These are phyloP conservation scores for Suhomyces maxii DNA, from an alignment of 1,139 yeast species.

Conservation along the genomic window DNA sequence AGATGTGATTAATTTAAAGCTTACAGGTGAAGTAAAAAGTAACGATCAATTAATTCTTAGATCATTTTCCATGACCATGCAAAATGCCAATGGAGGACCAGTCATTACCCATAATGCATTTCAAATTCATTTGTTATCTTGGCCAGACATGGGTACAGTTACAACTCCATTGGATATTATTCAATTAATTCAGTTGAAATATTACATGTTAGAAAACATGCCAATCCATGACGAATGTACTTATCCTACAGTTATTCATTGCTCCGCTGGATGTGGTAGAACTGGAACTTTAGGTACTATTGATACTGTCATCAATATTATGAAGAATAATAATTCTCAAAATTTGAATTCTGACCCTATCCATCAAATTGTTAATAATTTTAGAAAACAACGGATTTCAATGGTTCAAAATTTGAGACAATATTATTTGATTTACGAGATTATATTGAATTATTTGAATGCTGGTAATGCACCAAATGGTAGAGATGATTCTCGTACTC, in stretches of 20 bases:
- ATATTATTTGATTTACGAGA: constrained; percentile 69
- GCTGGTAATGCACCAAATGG: constrained; percentile 10
- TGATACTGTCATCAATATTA: constrained; percentile 59
- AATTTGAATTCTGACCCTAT: constrained; percentile 40
- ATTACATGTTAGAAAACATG: constrained; percentile 24
- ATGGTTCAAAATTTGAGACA: constrained; percentile 85
- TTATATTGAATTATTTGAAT: constrained; percentile 26
- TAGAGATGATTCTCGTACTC: constrained; percentile 2
- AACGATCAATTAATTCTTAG: constrained; percentile 32
- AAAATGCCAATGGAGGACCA: constrained; percentile 14
- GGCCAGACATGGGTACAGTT: constrained; percentile 56
- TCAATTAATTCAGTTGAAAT: constrained; percentile 41
- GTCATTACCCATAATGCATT: constrained; percentile 30
- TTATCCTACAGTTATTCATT: constrained; percentile 66
- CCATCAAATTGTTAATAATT: constrained; percentile 53
- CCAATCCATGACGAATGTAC: constrained; percentile 2
- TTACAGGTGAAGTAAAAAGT: constrained; percentile 16
- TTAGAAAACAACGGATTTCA: constrained; percentile 71
- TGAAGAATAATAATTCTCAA: constrained; percentile 21
- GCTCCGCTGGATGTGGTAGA: constrained; percentile 92
- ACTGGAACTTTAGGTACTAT: constrained; percentile 84
- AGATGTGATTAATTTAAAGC: constrained; percentile 31
- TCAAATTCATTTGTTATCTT: constrained; percentile 50
- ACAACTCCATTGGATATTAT: constrained; percentile 42
- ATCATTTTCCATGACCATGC: constrained; percentile 33